Percentiles rank a stretch among this genome's conserved stretches.
These are phyloP conservation scores for Globisporangium apiculatum DNA, from an alignment of 352 stramenopile genomes.

Conservation along the genomic window DNA sequence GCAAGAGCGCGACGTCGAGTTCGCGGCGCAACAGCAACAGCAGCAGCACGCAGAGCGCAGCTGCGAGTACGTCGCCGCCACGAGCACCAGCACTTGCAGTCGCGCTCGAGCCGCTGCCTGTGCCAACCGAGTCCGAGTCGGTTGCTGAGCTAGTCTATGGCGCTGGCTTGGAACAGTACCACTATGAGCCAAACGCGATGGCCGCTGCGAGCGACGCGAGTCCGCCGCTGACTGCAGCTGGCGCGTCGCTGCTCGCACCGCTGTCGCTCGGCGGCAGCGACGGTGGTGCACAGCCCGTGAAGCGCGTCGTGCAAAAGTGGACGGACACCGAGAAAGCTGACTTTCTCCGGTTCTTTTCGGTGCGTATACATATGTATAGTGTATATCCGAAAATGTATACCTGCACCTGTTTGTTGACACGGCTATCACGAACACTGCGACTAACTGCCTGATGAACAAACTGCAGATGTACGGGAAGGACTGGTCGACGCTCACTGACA, in stretches of 20 bases:
- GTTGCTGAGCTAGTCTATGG: neutral
- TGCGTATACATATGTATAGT: constrained; percentile 17
- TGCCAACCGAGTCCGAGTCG: neutral
- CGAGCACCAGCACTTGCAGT: neutral
- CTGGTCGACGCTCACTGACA: constrained; percentile 81
- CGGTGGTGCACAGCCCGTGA: constrained; percentile 24
- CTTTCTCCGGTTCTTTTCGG: constrained; percentile 86
- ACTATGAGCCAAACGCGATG: too few relatives aligned
- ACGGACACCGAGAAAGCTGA: constrained; percentile 83
- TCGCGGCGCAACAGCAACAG: constrained; percentile 22
- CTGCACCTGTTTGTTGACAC: constrained; percentile 1
- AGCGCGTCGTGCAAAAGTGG: constrained; percentile 88
- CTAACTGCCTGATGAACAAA: too few relatives aligned
- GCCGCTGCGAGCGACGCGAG: neutral
- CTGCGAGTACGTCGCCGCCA: neutral
- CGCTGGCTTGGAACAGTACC: too few relatives aligned
- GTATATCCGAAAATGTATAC: neutral
- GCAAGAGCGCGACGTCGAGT: constrained; percentile 17
- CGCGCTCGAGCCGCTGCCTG: neutral
- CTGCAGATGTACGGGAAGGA: constrained; percentile 79
- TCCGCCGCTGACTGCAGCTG: neutral
- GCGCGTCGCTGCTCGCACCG: neutral
- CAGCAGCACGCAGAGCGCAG: constrained; percentile 8
- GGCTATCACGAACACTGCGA: too few relatives aligned
- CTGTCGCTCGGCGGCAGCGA: neutral